These are phyloP conservation scores for Saprolegnia diclina DNA, from an alignment of 352 stramenopile genomes.

Conservation along the genomic window DNA sequence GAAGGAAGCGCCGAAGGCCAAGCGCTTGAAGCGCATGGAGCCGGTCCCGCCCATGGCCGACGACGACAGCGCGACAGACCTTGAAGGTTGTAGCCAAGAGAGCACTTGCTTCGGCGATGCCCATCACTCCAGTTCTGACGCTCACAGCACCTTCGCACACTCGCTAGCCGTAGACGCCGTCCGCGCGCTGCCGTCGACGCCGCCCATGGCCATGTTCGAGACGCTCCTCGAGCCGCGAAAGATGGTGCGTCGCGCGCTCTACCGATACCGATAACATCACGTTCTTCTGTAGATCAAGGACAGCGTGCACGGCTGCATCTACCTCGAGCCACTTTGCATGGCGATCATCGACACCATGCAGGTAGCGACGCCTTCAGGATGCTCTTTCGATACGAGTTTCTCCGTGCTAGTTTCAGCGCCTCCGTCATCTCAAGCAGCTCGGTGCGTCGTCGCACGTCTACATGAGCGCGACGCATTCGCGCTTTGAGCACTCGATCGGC, in stretches of 20 bases:
- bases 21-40: slow-evolving; percentile 19
- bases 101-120: slow-evolving; percentile 2
- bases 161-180: slow-evolving; percentile 3
- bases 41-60: not conserved
- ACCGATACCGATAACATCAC: not conserved
- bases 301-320: slow-evolving; percentile 68
- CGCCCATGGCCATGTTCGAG: not conserved
- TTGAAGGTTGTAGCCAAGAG: slow-evolving; percentile 23
- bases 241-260: slow-evolving; percentile 17
- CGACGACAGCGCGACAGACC: slow-evolving; percentile 1
- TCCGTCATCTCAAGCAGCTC: slow-evolving; percentile 93
- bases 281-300: slow-evolving; percentile 59
- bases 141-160: not conserved
- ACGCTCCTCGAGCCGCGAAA: slow-evolving; percentile 15
- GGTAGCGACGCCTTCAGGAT: slow-evolving; percentile 28
- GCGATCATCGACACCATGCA: slow-evolving; percentile 75
- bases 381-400: not conserved
- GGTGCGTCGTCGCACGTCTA: slow-evolving; percentile 88
- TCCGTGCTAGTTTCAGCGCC: slow-evolving; percentile 81
- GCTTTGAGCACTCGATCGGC: slow-evolving; percentile 87
- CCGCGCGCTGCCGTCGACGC: not conserved
- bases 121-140: not conserved
- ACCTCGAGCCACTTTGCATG: slow-evolving; percentile 76
- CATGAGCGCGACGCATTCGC: slow-evolving; percentile 67
- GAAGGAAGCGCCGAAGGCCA: not conserved